These are phyloP conservation scores for Phytopythium delawarense DNA, from an alignment of 352 stramenopile species.

Conservation along the genomic window DNA sequence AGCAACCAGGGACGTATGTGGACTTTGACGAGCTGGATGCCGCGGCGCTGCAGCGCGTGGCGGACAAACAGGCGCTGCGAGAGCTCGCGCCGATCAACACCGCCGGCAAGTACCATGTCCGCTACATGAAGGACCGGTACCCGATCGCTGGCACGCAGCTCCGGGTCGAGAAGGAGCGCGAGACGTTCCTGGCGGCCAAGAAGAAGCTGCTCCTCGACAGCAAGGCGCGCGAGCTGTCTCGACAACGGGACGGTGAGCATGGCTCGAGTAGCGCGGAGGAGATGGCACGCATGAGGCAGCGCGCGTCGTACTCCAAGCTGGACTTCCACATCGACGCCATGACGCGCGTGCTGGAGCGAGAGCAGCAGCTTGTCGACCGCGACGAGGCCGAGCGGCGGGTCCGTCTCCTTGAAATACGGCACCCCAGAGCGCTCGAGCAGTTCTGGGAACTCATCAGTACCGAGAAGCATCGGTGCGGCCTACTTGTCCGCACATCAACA, in stretches of 20 bases:
- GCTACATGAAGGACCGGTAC: conserved; percentile 64
- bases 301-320: conserved; percentile 33
- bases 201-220: conserved; percentile 57
- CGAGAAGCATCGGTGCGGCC: conserved; percentile 24
- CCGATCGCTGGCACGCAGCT: conserved; percentile 72
- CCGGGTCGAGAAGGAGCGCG: conserved; percentile 59
- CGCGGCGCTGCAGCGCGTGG: conserved; percentile 40
- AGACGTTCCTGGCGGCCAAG: conserved; percentile 50
- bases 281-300: background rate
- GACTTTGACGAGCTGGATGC: conserved; percentile 36
- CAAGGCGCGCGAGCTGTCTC: conserved; percentile 10
- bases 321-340: conserved; percentile 48
- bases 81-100: conserved; percentile 44
- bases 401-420: conserved; percentile 29
- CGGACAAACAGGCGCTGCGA: conserved; percentile 28
- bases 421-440: conserved; percentile 38
- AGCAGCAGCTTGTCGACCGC: conserved; percentile 24
- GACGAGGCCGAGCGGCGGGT: conserved; percentile 26
- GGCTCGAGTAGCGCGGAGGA: background rate
- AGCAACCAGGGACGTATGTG: conserved; percentile 39
- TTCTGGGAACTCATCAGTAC: conserved; percentile 60
- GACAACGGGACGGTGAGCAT: background rate
- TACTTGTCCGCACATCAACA: background rate
- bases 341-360: conserved; percentile 20
- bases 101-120: conserved; percentile 63